Evolutionary conservation across 805 yeast species (phyloP).

Genomic region (Ogataea salicorniae): DNA sequence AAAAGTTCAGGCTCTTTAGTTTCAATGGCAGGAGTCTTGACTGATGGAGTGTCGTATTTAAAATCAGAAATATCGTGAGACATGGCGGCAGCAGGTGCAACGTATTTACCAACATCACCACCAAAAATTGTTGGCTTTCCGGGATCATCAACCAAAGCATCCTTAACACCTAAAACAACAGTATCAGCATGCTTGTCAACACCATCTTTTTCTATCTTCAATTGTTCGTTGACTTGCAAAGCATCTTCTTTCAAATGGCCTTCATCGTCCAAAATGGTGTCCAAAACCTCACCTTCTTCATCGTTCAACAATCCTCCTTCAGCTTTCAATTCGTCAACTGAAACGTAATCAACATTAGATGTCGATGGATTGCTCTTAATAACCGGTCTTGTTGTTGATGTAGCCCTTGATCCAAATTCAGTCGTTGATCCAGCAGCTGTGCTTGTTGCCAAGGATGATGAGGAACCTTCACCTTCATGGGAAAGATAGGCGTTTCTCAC

Average conservation of each 20-base stretch:
- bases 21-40: conserved; percentile 5
- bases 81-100: conserved; percentile 32
- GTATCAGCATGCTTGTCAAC: background rate
- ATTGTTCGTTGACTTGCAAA: conserved; percentile 25
- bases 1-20: conserved; percentile 13
- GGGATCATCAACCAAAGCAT: conserved; percentile 2
- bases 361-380: conserved; percentile 37
- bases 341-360: conserved; percentile 15
- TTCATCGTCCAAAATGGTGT: conserved; percentile 43
- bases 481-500: conserved; percentile 23
- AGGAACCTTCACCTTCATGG: conserved; percentile 9
- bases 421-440: conserved; percentile 24
- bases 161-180: conserved; percentile 1
- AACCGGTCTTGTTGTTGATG: conserved; percentile 34
- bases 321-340: conserved; percentile 32
- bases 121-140: conserved; percentile 23
- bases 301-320: conserved; percentile 55
- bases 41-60: conserved; percentile 10
- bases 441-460: no score
- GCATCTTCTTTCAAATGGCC: conserved; percentile 51
- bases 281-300: conserved; percentile 54
- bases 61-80: conserved; percentile 15
- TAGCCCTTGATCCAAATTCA: conserved; percentile 12
- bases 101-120: conserved; percentile 28
- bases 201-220: conserved; percentile 4